phyloP scores from a whole-genome alignment of 2,329 filamentous ascomycete species.

The Hyphodiscus sp. region DNA sequence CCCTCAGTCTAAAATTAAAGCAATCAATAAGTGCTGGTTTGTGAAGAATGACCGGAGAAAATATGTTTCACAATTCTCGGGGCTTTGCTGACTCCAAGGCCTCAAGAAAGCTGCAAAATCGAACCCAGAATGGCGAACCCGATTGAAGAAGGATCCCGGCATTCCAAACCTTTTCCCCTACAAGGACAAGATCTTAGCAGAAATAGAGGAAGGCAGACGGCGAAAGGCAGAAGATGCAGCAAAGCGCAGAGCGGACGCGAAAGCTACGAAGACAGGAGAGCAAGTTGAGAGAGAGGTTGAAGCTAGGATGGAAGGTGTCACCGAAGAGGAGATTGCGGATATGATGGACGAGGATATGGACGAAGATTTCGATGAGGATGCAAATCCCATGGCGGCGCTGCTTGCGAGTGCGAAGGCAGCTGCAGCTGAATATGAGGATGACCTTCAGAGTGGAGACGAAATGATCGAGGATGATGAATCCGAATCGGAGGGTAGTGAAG shows the following conservation, averaged over 20 bases:
- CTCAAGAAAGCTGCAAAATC: slow-evolving; percentile 82
- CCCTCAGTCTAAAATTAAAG: too few species aligned
- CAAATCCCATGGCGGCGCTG: slow-evolving; percentile 89
- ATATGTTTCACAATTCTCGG: slow-evolving; percentile 39
- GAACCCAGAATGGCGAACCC: slow-evolving; percentile 94
- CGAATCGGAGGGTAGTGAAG: slow-evolving; percentile 40
- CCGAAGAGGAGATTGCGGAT: slow-evolving; percentile 43
- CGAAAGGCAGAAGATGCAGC: slow-evolving; percentile 74
- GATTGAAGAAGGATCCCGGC: slow-evolving; percentile 94
- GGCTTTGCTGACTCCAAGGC: not conserved
- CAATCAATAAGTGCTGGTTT: too few species aligned
- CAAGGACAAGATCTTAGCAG: slow-evolving; percentile 89
- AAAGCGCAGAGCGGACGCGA: slow-evolving; percentile 65
- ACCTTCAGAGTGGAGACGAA: slow-evolving; percentile 40
- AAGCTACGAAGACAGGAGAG: slow-evolving; percentile 54
- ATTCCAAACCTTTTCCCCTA: slow-evolving; percentile 97
- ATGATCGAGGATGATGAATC: slow-evolving; percentile 49
- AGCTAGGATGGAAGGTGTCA: slow-evolving; percentile 37
- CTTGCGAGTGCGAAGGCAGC: slow-evolving; percentile 76
- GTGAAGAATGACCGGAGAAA: slow-evolving; percentile 55
- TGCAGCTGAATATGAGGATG: slow-evolving; percentile 63
- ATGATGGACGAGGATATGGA: slow-evolving; percentile 46
- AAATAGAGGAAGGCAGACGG: slow-evolving; percentile 84
- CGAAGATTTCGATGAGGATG: slow-evolving; percentile 55
- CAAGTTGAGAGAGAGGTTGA: slow-evolving; percentile 38